These are phyloP conservation scores for Cryphonectria radicalis DNA, from an alignment of 2,329 filamentous ascomycete species.

Conservation along the genomic window DNA sequence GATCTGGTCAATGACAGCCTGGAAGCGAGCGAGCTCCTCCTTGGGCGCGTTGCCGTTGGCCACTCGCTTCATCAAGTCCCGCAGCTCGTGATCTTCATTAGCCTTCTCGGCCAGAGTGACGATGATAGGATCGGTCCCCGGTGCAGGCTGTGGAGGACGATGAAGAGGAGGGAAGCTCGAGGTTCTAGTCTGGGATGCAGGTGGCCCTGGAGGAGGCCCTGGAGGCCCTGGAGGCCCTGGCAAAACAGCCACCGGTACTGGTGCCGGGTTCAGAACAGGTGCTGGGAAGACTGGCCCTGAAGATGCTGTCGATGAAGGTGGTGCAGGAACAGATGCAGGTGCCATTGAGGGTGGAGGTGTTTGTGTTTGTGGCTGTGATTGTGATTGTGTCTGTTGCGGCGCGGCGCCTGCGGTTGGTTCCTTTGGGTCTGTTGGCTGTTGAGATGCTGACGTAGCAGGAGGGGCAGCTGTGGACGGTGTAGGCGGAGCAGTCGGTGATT, in stretches of 20 bases:
- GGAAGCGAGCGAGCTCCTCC: constrained; percentile 75
- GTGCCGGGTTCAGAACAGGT: constrained; percentile 27
- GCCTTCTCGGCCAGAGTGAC: constrained; percentile 77
- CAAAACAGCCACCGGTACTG: constrained; percentile 26
- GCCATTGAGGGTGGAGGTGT: constrained; percentile 9
- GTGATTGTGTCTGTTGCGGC: constrained; percentile 29
- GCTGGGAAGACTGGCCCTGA: constrained; percentile 35
- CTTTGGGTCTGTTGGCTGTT: constrained; percentile 13
- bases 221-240: neutral
- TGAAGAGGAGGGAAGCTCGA: constrained; percentile 18
- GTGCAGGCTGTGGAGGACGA: constrained; percentile 35
- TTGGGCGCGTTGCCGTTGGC: constrained; percentile 74
- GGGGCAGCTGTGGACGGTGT: constrained; percentile 27
- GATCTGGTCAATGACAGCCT: constrained; percentile 79
- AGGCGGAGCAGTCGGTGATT: constrained; percentile 28
- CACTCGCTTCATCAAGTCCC: constrained; percentile 82
- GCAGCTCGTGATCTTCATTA: constrained; percentile 71
- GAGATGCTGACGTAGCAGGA: neutral
- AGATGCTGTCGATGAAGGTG: constrained; percentile 35
- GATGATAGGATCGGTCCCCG: constrained; percentile 73
- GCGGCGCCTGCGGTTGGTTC: constrained; percentile 29
- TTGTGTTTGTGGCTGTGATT: constrained; percentile 23
- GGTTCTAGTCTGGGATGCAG: constrained; percentile 12
- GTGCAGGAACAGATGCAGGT: constrained; percentile 29
- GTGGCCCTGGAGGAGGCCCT: neutral